Evolutionary conservation across 192 early-diverging fungal species (phyloP).

Genomic region (Tieghemiomyces parasiticus): DNA sequence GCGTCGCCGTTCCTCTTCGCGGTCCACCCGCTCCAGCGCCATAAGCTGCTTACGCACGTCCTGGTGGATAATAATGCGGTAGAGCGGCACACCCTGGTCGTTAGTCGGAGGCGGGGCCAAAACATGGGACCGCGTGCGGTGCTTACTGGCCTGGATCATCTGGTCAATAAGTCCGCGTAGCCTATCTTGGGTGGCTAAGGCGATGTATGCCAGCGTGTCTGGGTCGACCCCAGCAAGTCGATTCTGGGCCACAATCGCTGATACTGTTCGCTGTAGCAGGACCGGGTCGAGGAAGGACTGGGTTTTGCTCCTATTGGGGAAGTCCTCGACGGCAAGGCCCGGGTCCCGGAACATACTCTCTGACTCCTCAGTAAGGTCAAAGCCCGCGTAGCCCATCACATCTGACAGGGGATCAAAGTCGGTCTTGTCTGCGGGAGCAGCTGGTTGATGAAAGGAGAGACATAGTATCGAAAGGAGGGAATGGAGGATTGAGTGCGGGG

Average conservation of each 20-base stretch:
- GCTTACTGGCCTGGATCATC: slow-evolving; percentile 54
- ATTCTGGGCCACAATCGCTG: slow-evolving; percentile 12
- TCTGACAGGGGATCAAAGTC: slow-evolving; percentile 41
- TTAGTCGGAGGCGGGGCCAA: slow-evolving; percentile 40
- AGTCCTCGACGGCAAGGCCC: slow-evolving; percentile 16
- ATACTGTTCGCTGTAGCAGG: slow-evolving; percentile 14
- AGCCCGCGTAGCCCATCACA: slow-evolving; percentile 62
- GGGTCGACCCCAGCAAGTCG: slow-evolving; percentile 30
- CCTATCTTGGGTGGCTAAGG: slow-evolving; percentile 53
- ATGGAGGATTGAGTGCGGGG: no score
- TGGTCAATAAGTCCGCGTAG: slow-evolving; percentile 43
- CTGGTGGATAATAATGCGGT: slow-evolving; percentile 45
- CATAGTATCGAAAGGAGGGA: no score
- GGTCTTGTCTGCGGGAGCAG: slow-evolving; percentile 3
- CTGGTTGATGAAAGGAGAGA: no score
- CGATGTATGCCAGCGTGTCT: slow-evolving; percentile 43
- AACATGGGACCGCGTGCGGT: slow-evolving; percentile 44
- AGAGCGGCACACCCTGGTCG: slow-evolving; percentile 38
- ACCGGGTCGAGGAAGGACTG: slow-evolving; percentile 12
- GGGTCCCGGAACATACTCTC: slow-evolving; percentile 36
- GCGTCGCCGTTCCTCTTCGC: slow-evolving; percentile 44
- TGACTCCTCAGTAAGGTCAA: slow-evolving; percentile 53
- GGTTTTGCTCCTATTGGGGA: slow-evolving; percentile 15
- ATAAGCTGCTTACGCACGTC: slow-evolving; percentile 54
- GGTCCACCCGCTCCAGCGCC: slow-evolving; percentile 52